Percentiles rank a stretch among this genome's conserved stretches.
These are phyloP conservation scores for Prunus armeniaca DNA, from an alignment of 306 rosid genomes.

Conservation along the genomic window DNA sequence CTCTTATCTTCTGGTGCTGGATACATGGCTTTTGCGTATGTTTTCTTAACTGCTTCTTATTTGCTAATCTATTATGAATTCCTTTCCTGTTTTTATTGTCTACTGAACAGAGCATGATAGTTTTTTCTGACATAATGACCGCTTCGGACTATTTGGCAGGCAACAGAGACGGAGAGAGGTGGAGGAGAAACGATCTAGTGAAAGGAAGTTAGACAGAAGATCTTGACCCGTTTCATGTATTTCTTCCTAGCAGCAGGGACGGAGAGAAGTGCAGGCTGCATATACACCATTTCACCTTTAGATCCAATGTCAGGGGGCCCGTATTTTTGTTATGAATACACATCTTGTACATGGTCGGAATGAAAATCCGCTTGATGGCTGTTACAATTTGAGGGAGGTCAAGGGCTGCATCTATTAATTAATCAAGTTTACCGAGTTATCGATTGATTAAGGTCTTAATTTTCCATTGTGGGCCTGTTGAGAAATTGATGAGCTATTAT, in stretches of 20 bases:
- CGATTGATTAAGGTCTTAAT: background rate
- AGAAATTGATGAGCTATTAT: no score
- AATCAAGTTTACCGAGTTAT: background rate
- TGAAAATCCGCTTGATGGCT: background rate
- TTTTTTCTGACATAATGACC: background rate
- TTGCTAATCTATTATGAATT: background rate
- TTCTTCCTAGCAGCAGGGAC: background rate
- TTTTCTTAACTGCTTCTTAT: constrained; percentile 10
- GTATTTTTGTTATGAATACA: background rate
- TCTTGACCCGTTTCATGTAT: constrained; percentile 43
- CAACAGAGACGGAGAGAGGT: constrained; percentile 65
- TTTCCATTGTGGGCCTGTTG: background rate
- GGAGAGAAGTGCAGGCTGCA: background rate
- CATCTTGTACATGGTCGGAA: background rate
- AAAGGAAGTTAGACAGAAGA: constrained; percentile 71
- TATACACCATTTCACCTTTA: background rate
- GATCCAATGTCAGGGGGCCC: background rate
- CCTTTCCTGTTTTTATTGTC: constrained; percentile 11
- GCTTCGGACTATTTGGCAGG: background rate
- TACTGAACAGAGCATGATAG: background rate
- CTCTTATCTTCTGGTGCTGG: constrained; percentile 79
- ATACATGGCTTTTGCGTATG: constrained; percentile 86
- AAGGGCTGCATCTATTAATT: background rate
- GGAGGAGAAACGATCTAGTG: constrained; percentile 81
- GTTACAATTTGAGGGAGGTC: constrained; percentile 1